Evolutionary conservation across 345 rosid genomes (phyloP).

Genomic region (Eucalyptus albens): DNA sequence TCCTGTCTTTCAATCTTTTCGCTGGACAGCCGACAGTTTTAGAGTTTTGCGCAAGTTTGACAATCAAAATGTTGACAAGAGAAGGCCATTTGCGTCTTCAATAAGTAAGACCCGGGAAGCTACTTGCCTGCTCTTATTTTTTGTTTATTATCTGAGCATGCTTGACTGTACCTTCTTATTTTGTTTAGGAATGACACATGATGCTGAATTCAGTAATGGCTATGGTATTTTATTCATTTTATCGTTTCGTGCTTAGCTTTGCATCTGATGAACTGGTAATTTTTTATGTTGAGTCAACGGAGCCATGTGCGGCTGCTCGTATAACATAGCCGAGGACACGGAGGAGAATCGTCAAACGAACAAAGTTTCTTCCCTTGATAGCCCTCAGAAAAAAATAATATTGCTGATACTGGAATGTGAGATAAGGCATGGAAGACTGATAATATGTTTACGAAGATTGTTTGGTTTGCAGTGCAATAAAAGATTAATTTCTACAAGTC

Average conservation of each 20-base stretch:
- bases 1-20: not conserved
- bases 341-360: not conserved
- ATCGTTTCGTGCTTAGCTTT: not conserved
- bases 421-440: not conserved
- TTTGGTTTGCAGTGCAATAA: not conserved
- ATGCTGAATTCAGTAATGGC: not conserved
- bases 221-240: not conserved
- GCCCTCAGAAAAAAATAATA: not conserved
- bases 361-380: not conserved
- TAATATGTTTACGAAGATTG: not conserved
- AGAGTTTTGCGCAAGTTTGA: not conserved
- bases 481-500: not conserved
- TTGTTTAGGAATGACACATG: not conserved
- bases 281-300: not conserved
- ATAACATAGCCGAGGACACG: not conserved
- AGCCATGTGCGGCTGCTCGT: not conserved
- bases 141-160: not conserved
- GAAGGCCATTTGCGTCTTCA: not conserved
- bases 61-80: not conserved
- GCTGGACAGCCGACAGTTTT: not conserved
- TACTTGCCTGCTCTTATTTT: not conserved
- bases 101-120: not conserved
- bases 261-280: not conserved
- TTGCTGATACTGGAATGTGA: not conserved
- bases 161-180: not conserved